Base-by-base conservation (phyloP, 352 stramenopile species). In the Globisporangium emineosum region DNA sequence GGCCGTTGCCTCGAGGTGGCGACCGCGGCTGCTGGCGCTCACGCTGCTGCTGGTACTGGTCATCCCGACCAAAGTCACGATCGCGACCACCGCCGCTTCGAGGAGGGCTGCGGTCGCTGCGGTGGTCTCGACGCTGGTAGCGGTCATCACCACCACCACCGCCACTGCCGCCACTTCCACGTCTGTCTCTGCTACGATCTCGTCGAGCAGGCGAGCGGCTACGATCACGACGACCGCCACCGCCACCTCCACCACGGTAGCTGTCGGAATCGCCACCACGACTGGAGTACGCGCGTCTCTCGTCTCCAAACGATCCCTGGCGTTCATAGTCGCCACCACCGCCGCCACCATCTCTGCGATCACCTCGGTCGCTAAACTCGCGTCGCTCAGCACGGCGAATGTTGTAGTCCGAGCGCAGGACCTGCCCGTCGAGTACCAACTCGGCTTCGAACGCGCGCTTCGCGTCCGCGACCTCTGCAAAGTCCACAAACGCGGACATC, bases 401-500 rank as follows among this genome's bases (percentile, higher is more conserved):
- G 61, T 87, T 87, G 69, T 85, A 87, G 63, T 87, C 78, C 57
- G 76, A 78, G 33, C 78, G 76, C 57, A 87, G 40, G 15, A 70
- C 64, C 21, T 81, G 62, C 0, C 76, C 78, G 23, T 64, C 73
- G n/a, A 87, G 50, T n/a, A 78, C 51, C 52, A 85, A 72, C 35
- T 72, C 74, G 3, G 70, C 64, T 21, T 72, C 69, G 61, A 85
- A 77, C 32, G 76, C 78, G 35, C 78, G 79, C 57, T 78, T 67
- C 5, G 80, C 80, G 5, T 70, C 72, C 0, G 51, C 59, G 10
- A 81, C 61, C 27, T 85, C 71, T 5, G 68, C 63, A 57, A 79
- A 89, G 67, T 89, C 79, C 33, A 89, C 73, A 57, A 89, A 88
- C 19, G 77, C 80, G n/a, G 80, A 89, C 68, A 89, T 85, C 27